Base-by-base conservation (phyloP, 2,329 filamentous ascomycete species). In the Rhinocladiella similis region DNA sequence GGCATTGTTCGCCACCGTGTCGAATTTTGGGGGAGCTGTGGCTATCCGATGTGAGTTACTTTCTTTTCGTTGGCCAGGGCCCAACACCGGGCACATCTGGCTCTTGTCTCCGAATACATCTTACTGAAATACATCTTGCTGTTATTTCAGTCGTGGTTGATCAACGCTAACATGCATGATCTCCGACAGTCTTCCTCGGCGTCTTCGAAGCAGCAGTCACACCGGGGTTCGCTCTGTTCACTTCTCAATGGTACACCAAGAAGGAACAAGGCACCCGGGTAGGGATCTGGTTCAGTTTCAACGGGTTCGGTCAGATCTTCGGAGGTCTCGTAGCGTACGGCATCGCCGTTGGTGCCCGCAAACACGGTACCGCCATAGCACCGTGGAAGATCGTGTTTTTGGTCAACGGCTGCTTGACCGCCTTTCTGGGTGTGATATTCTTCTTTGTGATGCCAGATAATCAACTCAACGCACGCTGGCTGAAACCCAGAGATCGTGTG, bases 191-290 rank as follows among this genome's bases (percentile, higher is more conserved):
- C 54, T 59, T 62, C 25, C 54, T 62, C 2, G 87, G 87, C 25
- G 76, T 87, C 0, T 87, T 87, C 53, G 87, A 90, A 67, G 77
- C 84, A 0, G 83, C 85, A 0, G 84, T 89, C 1, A 87, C 84
- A 0, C 87, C 87, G 0, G 85, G 85, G 0, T 89, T 89, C 63
- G 82, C 84, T 0, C 75, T 90, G 1, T 79, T 90, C 63, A 89
- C 86, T 1, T 82, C 77, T 3, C 84, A 88, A 71, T 90, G 86
- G 86, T 90, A 89, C 64, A 89, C 87, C 1, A 85, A 85, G 68
- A 77, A 77, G 52, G 87, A 90, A 67, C 86, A 89, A 72, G 84
- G 83, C 1, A 73, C 77, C 0, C 75, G 87, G 7, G 82, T 81
- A 1, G 81, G 80, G 3, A 81, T 88, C 53, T 90, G 87, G 87